phyloP scores from a whole-genome alignment of 176 grass and related monocot species.

The Aechmea fasciata region DNA sequence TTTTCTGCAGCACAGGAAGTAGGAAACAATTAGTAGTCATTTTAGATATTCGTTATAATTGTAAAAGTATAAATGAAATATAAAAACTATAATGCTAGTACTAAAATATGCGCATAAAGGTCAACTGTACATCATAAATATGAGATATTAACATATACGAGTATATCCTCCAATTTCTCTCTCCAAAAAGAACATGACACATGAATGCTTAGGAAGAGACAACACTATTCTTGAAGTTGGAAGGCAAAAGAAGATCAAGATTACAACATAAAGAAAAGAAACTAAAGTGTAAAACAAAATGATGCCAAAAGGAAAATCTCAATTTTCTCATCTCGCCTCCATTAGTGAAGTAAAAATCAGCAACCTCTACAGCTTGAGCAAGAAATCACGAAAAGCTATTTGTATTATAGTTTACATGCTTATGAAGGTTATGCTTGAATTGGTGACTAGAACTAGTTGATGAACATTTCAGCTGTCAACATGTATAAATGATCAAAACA shows the following conservation, averaged over 20 bases:
- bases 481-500: no score
- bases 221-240: no score
- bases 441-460: no score
- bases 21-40: slow-evolving; percentile 1
- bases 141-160: neutral
- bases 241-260: no score
- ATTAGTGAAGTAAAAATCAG: no score
- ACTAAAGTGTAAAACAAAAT: neutral
- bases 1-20: slow-evolving; percentile 56
- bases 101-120: neutral
- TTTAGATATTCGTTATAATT: neutral
- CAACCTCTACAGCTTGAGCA: no score
- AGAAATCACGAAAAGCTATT: no score
- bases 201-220: neutral
- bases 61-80: neutral
- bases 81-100: neutral
- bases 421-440: no score
- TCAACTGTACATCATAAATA: neutral
- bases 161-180: no score
- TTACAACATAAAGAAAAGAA: neutral
- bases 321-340: no score
- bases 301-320: neutral
- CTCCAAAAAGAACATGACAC: neutral
- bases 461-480: no score
- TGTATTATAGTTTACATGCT: no score